Evolutionary conservation across 495 filamentous ascomycete genomes (phyloP).

Genomic region (Cenococcum geophilum): DNA sequence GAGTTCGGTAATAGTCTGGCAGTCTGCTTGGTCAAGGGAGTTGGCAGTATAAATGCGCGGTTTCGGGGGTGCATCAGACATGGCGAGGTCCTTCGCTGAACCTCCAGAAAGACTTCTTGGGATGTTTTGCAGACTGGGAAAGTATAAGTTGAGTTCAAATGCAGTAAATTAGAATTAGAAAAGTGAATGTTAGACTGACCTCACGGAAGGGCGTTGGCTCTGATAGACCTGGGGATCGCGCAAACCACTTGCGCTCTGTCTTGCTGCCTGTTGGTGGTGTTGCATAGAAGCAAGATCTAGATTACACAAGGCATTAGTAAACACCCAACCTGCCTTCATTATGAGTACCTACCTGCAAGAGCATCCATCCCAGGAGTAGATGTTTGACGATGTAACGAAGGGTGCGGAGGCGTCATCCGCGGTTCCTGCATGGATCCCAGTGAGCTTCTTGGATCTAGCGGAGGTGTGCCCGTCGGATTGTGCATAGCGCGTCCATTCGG

Average conservation of each 20-base stretch:
- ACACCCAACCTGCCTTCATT: background rate
- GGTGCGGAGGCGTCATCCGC: slow-evolving; percentile 23
- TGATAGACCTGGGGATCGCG: slow-evolving; percentile 47
- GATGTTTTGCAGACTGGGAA: slow-evolving; percentile 46
- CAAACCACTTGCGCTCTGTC: slow-evolving; percentile 43
- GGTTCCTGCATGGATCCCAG: slow-evolving; percentile 31
- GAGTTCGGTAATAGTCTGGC: slow-evolving; percentile 49
- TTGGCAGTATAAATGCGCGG: slow-evolving; percentile 46
- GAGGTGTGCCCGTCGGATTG: slow-evolving; percentile 36
- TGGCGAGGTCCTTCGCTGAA: slow-evolving; percentile 52
- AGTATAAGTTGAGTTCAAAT: slow-evolving; percentile 28
- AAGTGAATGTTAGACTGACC: slow-evolving; percentile 29
- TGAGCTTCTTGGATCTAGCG: slow-evolving; percentile 32
- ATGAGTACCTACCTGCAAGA: slow-evolving; percentile 42
- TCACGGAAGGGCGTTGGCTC: slow-evolving; percentile 38
- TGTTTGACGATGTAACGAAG: slow-evolving; percentile 38
- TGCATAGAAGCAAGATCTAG: slow-evolving; percentile 60
- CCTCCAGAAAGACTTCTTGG: slow-evolving; percentile 49
- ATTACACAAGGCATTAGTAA: background rate
- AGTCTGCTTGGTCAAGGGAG: slow-evolving; percentile 51
- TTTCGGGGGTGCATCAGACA: slow-evolving; percentile 48
- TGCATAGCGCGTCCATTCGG: slow-evolving; percentile 20
- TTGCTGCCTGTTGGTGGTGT: slow-evolving; percentile 51
- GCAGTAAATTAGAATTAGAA: background rate
- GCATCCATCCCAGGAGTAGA: slow-evolving; percentile 61